Evolutionary conservation across 345 rosid genomes (phyloP), one percentile per base, ranked within the genome.

Genomic region (Brassica carinata): DNA sequence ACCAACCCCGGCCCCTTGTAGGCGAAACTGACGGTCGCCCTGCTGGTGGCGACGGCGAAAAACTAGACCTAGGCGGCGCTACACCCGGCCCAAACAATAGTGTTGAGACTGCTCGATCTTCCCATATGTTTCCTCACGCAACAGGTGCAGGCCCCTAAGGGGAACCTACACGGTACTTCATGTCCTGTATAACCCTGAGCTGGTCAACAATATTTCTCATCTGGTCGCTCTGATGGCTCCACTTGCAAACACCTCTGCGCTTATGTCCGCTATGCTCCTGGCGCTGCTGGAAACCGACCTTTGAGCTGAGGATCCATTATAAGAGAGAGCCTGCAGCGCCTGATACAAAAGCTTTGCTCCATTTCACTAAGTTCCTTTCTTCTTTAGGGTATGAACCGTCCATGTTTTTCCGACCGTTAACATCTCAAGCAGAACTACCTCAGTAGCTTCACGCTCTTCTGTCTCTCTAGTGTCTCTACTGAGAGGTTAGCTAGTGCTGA

Each of bases 381-480:
- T 96, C 99, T 79, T 87, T 93, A 7, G 97, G 92, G 80, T 86
- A 86, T 1, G 92, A 91, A 18, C 82, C 90, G 57, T 92, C 97
- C 59, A 90, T 94, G 86, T 93, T 96, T 84, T 73, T 96, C 77
- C 97, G 67, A 14, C 99, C 99, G 0, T 96, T 29, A 96, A 92
- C 43, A 96, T 83, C 76, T 96, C 99, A 3, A 96, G 95, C 36
- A 96, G 92, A 48, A 96, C 87, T 53, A 96, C 87, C 62, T 97
- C 99, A n/a, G 43, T 93, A 96, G 84, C 99, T 93, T 96, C 97
- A 96, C 8, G 85, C 99, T 96, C 86, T 93, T 96, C 1, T 98
- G 99, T 85, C 92, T 90, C 86, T 96, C 99, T 53, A 91, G 69
- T 0, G 99, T 96, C 91, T 96, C 99, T 4, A 93, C 91, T 0